Evolutionary conservation across 2,329 filamentous ascomycete species (phyloP).

Genomic region (Alternaria conjuncta): DNA sequence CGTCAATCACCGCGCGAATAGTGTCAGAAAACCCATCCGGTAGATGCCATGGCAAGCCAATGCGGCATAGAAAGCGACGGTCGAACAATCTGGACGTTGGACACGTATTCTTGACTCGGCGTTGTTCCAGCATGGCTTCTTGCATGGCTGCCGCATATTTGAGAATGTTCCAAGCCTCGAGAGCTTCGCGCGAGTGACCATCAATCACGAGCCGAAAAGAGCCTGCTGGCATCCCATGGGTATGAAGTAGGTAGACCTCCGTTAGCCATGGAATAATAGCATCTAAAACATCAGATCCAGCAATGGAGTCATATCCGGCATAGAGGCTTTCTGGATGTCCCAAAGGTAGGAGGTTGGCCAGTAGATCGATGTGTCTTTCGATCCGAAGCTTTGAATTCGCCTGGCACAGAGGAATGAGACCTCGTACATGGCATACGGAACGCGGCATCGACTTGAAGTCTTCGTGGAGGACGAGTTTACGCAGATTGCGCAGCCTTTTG

Average conservation of each 20-base stretch:
- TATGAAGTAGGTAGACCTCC: not conserved
- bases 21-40: not conserved
- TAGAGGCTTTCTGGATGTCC: no score
- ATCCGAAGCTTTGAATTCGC: not conserved
- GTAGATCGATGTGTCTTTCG: not conserved
- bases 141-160: not conserved
- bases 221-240: not conserved
- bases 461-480: not conserved
- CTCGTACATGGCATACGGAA: not conserved
- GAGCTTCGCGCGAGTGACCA: rapidly evolving
- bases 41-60: not conserved
- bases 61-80: no score
- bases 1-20: not conserved
- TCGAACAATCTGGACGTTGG: not conserved
- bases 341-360: not conserved
- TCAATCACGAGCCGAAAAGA: not conserved
- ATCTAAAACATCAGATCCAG: no score
- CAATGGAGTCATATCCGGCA: no score
- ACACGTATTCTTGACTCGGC: rapidly evolving
- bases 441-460: not conserved
- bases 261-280: not conserved
- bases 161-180: not conserved
- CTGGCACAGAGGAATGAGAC: not conserved
- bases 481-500: not conserved
- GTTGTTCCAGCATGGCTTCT: not conserved